Evolutionary conservation across 1,284 basidiomycete genomes (phyloP), one percentile per base, ranked within the genome.

Genomic region (Ganoderma resinaceum): DNA sequence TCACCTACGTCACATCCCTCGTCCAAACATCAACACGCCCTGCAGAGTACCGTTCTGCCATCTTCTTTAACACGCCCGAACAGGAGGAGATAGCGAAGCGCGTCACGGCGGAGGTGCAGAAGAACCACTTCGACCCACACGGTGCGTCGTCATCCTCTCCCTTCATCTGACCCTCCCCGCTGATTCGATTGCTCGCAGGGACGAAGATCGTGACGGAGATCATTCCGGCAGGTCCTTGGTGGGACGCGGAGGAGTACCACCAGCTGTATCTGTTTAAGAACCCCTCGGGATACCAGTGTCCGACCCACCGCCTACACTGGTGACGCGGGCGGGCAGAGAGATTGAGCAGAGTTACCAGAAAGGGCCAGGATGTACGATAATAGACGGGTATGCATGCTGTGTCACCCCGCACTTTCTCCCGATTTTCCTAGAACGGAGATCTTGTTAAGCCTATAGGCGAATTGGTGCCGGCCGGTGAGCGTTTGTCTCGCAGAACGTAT

Each of bases 41-140:
- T n/a, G 20, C 80, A 94, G 94, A 99, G 80, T 99, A 99, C 81
- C 94, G 97, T 64, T 96, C 95, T 2, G 95, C 90, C 29, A 97
- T 99, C 78, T 99, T 96, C 82, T 92, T 89, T 52, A 85, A 94
- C 76, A 87, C 89, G 1, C 84, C 88, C 0, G 92, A 94, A 76
- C 97, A 99, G 81, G 85, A 85, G 60, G 79, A 85, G 59, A 88
- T 90, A 61, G 97, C 96, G 1, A 86, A 90, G 75, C 87, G 89
- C 57, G 91, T 99, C 2, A 97, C 94, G 0, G 86, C 87, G 31
- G 93, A 97, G 77, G 89, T 98, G 1, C 94, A 98, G 81, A 89
- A 88, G 70, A 94, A 94, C 80, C 89, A 97, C 73, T 91, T 91
- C 73, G 87, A 89, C n/a, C 88, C 91, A 8, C 90, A 89, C 69